A percentile compares a stretch with the other conserved stretches of the same genome.
Conservation (phyloP, 2,329 filamentous ascomycete species). For the Neofusicoccum sp. region DNA sequence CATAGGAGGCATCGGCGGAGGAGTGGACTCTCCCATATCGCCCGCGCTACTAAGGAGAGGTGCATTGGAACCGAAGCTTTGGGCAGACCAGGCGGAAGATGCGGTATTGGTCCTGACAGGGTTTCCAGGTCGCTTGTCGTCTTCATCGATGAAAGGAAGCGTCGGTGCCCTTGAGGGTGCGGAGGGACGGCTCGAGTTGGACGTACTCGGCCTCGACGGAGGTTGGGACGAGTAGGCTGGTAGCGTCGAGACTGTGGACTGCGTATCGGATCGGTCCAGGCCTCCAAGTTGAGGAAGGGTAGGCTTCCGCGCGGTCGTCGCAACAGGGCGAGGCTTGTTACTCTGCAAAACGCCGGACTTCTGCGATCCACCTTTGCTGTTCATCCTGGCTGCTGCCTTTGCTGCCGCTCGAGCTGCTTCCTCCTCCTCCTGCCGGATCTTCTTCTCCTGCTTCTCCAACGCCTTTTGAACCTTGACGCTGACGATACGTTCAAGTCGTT, state of each 20-base stretch:
- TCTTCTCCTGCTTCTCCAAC: conserved; percentile 68
- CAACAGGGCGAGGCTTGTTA: conserved; percentile 35
- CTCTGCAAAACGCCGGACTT: conserved; percentile 37
- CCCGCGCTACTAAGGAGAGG: conserved; percentile 61
- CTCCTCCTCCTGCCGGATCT: conserved; percentile 54
- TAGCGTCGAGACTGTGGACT: conserved; percentile 32
- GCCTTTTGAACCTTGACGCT: conserved; percentile 85
- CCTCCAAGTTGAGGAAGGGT: conserved; percentile 8
- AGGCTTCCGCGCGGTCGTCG: conserved; percentile 6
- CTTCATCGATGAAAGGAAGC: conserved; percentile 40
- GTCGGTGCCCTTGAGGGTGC: conserved; percentile 33
- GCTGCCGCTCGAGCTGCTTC: conserved; percentile 24
- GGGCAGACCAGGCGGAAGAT: conserved; percentile 50
- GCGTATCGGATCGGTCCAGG: conserved; percentile 2
- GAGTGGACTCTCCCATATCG: conserved; percentile 55
- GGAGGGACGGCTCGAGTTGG: conserved; percentile 36
- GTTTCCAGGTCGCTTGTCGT: conserved; percentile 35
- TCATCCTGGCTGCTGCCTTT: conserved; percentile 34
- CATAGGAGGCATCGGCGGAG: conserved; percentile 32
- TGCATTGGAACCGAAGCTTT: conserved; percentile 64
- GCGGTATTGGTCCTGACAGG: conserved; percentile 50
- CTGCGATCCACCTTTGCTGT: conserved; percentile 41
- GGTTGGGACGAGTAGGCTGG: conserved; percentile 53
- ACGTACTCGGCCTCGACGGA: conserved; percentile 52
- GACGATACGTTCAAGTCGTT: conserved; percentile 79